phyloP scores from a whole-genome alignment of 2,329 filamentous ascomycete species.

The Elsinoe batatas region DNA sequence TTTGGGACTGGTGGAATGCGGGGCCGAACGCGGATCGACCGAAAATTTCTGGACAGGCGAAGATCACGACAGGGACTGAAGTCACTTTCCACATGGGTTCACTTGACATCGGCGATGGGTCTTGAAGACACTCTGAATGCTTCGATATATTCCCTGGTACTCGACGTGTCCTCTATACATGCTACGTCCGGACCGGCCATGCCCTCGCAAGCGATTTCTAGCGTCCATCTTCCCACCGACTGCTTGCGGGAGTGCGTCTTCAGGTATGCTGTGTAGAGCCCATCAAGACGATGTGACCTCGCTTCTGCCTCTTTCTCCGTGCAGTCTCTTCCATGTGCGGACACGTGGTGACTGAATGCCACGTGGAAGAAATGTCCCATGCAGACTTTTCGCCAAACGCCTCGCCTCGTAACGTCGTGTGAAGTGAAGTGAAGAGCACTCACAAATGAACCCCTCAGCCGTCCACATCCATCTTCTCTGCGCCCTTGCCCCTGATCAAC shows the following conservation, averaged over 20 bases:
- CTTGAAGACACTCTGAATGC: neutral
- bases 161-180: too few relatives aligned
- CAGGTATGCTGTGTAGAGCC: too few relatives aligned
- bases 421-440: neutral
- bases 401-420: constrained; percentile 6
- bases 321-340: neutral
- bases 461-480: constrained; percentile 34
- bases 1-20: neutral
- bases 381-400: constrained; percentile 3
- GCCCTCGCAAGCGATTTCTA: too few relatives aligned
- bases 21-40: neutral
- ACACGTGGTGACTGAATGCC: neutral
- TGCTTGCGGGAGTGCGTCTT: too few relatives aligned
- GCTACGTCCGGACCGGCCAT: too few relatives aligned
- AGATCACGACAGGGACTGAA: neutral
- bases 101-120: neutral
- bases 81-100: neutral
- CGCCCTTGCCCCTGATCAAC: constrained; percentile 35
- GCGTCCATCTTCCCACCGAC: too few relatives aligned
- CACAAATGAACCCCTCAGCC: constrained; percentile 18
- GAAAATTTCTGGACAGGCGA: constrained; percentile 3
- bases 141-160: too few relatives aligned
- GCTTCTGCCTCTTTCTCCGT: neutral
- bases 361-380: neutral
- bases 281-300: neutral